Base-by-base conservation (phyloP, 1,284 basidiomycete genomes). In the Ganoderma sinense region DNA sequence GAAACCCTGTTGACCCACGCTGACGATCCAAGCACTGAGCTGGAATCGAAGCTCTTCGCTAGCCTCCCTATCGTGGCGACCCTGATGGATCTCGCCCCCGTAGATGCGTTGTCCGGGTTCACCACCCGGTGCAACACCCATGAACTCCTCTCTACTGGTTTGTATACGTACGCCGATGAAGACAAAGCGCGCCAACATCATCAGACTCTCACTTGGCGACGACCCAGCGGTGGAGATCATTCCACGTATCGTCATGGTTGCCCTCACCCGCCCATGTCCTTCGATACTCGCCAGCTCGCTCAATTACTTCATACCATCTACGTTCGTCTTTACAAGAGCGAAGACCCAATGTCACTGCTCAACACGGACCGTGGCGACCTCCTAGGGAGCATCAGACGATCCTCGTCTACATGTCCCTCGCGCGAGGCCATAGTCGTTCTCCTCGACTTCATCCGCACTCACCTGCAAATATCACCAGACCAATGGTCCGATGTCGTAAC, bases 241-340 rank as follows among this genome's bases (percentile, higher is more conserved):
- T 23, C 5, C 20, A 18, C 26, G 40, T n/a, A 56, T 10, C 10
- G 7, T 48, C 23, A 33, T 53, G 82, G 68, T 18, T n/a, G n/a
- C 51, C 26, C 29, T 18, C n/a, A n/a, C 26, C 39, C 26, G 39
- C 63, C 48, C 5, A 14, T 23, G 29, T 26, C 20, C 39, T 31
- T 64, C 20, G 51, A 40, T 69, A 69, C 81, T 0, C 66, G 62
- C 5, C 78, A 82, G 26, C 79, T 89, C 31, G 84, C 78, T 16
- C 70, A 72, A n/a, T 71, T 86, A 36, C 72, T 90, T 2, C 86
- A 83, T 66, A 74, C 78, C 7, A 73, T 89, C 7, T 89, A 89
- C 73, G 71, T 77, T 20, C 74, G 79, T n/a, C 84, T 89, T 80
- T 89, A 89, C 63, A 69, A 75, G 4, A 72, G 81, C 33, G 85